A percentile compares a stretch with the other conserved stretches of the same genome.
These are phyloP conservation scores for Diversispora epigaea DNA, from an alignment of 192 early-diverging fungal genomes.

Conservation along the genomic window DNA sequence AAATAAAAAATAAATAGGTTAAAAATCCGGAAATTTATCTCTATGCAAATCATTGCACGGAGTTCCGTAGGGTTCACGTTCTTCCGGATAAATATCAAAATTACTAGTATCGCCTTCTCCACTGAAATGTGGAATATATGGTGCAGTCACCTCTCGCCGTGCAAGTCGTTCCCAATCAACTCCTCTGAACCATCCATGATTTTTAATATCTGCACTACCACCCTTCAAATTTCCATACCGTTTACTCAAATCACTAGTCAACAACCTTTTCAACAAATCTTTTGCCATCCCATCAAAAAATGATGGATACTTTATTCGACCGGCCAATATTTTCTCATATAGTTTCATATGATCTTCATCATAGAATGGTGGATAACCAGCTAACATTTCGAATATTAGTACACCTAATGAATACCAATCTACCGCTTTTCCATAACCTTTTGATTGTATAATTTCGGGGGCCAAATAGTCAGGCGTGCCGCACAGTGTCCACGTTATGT, in stretches of 20 bases:
- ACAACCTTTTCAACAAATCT: constrained; percentile 79
- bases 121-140: constrained; percentile 79
- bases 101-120: constrained; percentile 89
- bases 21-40: constrained; percentile 28
- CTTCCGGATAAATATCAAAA: constrained; percentile 94
- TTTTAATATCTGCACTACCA: constrained; percentile 88
- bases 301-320: constrained; percentile 81
- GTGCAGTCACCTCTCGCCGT: constrained; percentile 72
- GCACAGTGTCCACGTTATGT: constrained; percentile 83
- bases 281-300: constrained; percentile 80
- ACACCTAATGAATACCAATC: constrained; percentile 97
- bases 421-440: constrained; percentile 88
- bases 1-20: neutral
- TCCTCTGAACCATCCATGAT: constrained; percentile 92
- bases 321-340: constrained; percentile 90
- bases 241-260: constrained; percentile 80
- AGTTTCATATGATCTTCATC: constrained; percentile 92
- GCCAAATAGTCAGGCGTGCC: constrained; percentile 86
- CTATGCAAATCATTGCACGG: constrained; percentile 20
- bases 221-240: constrained; percentile 85
- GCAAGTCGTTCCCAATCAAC: constrained; percentile 86
- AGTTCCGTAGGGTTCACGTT: constrained; percentile 82
- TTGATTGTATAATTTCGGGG: constrained; percentile 89
- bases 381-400: constrained; percentile 93
- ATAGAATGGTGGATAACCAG: constrained; percentile 93